phyloP scores from a whole-genome alignment of 2,329 filamentous ascomycete species.

The Ophiocordyceps camponoti-rufipedis region DNA sequence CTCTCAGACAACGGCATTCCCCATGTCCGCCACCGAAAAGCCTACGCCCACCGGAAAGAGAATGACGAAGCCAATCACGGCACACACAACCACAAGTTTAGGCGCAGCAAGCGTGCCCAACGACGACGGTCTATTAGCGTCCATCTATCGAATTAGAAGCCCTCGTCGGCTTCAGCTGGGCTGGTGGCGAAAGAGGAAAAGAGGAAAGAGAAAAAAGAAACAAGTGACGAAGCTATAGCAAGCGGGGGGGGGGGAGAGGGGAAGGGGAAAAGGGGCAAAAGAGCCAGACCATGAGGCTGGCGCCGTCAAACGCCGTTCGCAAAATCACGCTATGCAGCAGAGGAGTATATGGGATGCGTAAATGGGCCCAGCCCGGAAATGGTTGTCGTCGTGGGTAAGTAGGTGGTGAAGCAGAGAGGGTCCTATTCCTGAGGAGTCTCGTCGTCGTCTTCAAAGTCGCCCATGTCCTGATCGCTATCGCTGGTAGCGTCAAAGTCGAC shows the following conservation, averaged over 20 bases:
- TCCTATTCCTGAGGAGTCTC: slow-evolving; percentile 11
- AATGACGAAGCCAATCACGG: no score
- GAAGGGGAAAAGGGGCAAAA: no score
- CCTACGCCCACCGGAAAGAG: no score
- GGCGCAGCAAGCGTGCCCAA: no score
- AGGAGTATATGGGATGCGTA: background rate
- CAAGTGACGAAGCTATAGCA: background rate
- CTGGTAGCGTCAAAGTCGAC: slow-evolving; percentile 57
- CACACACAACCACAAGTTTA: no score
- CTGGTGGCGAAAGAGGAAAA: background rate
- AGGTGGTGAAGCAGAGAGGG: no score
- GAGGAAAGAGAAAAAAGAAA: background rate
- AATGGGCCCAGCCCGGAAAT: background rate
- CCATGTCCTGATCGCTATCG: slow-evolving; percentile 45
- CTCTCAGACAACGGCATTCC: no score
- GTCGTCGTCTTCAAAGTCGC: slow-evolving; percentile 42
- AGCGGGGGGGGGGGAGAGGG: background rate
- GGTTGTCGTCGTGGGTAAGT: background rate
- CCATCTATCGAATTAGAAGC: no score
- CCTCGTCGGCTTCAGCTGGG: no score
- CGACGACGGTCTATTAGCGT: no score
- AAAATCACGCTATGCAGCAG: background rate
- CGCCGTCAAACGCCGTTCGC: background rate
- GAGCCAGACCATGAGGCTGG: background rate
- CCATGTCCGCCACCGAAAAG: no score